phyloP scores from a whole-genome alignment of 2,329 filamentous ascomycete genomes.

The Nemania abortiva region DNA sequence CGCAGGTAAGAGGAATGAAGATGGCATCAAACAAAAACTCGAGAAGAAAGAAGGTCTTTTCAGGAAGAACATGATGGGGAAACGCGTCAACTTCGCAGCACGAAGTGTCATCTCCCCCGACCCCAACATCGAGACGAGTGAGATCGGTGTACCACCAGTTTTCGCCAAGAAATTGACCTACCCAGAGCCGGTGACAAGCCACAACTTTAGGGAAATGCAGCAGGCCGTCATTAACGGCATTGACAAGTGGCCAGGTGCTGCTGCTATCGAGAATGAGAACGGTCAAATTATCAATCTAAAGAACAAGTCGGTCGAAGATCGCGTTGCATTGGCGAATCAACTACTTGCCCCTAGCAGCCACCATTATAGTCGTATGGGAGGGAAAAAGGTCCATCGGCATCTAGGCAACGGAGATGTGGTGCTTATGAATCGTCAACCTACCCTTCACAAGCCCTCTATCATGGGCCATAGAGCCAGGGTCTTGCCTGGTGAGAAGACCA shows the following conservation, averaged over 20 bases:
- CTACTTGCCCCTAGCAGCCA: slow-evolving; percentile 86
- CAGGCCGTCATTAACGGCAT: slow-evolving; percentile 95
- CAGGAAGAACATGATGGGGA: slow-evolving; percentile 99
- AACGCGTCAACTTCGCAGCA: slow-evolving; percentile 98
- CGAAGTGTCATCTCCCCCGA: slow-evolving; percentile 98
- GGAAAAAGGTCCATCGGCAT: slow-evolving; percentile 97
- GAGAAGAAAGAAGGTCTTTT: slow-evolving; percentile 99
- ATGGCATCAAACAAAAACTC: slow-evolving; percentile 96
- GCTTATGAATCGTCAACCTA: slow-evolving; percentile 98
- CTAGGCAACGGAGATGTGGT: slow-evolving; percentile 97
- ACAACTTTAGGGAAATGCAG: slow-evolving; percentile 96
- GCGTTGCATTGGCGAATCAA: slow-evolving; percentile 90
- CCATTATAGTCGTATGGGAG: slow-evolving; percentile 78
- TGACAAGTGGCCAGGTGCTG: slow-evolving; percentile 92
- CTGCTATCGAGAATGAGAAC: slow-evolving; percentile 95
- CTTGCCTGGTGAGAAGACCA: slow-evolving; percentile 92
- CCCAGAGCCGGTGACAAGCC: slow-evolving; percentile 95
- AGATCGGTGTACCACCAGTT: slow-evolving; percentile 98
- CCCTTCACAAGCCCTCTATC: slow-evolving; percentile 97
- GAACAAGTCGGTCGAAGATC: slow-evolving; percentile 88
- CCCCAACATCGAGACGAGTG: slow-evolving; percentile 98
- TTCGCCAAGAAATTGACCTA: slow-evolving; percentile 97
- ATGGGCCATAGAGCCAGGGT: slow-evolving; percentile 97
- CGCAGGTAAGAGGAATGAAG: slow-evolving; percentile 82
- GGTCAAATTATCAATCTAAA: slow-evolving; percentile 90